Base-by-base conservation (phyloP, 345 rosid species). In the Syzygium grande region DNA sequence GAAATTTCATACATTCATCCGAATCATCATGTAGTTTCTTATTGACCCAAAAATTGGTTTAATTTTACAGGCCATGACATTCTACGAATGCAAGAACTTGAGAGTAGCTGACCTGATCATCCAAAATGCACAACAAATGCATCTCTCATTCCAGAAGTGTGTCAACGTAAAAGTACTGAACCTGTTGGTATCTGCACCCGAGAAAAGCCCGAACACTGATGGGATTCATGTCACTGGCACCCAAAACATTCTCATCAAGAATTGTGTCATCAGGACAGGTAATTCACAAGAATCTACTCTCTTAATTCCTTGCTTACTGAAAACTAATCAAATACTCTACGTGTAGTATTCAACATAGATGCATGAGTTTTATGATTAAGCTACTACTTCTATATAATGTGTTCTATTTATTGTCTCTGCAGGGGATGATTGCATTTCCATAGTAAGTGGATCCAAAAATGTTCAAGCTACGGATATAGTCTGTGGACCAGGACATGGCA, bases 401-500 rank as follows among this genome's bases (percentile, higher is more conserved):
- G 49, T 38, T 73, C 83, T 73, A 38, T 38, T 10, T 19, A 4
- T 38, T 73, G 83, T 19, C 25, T 73, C 83, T 89, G 87, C 87
- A 97, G 99, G 99, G 88, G 99, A 97, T 92, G 99, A 97, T 63
- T 97, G 98, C 65, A 94, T 98, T 88, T 96, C 99, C 9, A 94
- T 98, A 49, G 98, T 94, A 65, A 95, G 95, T 56, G 98, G 99
- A 88, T 96, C 98, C 5, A 94, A 93, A 88, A 94, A 95, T 91
- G 97, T 98, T 63, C 87, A 87, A 55, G 99, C 94, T 52, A 93
- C 94, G n/a, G 95, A 94, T 73, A 95, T 98, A 65, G 93, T 91
- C 21, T 98, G 99, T 56, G 99, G 99, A 55, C 99, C 99, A 1
- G 99, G 99, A 27, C 99, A 98, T 86, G 99, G 99, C 85, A 96